Conservation (phyloP, 179 eudicot genomes). For the Beta corolliflora region DNA sequence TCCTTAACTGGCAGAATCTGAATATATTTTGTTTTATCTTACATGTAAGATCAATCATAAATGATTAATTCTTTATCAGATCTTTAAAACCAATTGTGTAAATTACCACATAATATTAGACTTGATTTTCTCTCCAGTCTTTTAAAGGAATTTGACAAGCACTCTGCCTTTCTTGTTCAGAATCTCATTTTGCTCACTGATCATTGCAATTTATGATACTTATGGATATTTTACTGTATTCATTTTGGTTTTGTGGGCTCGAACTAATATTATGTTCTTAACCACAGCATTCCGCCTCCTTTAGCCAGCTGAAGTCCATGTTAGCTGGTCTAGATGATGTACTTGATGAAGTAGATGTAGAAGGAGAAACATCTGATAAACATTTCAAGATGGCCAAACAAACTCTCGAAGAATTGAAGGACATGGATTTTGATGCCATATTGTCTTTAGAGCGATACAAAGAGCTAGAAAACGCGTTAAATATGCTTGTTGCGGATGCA, state of each 20-base stretch:
- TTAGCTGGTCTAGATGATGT: conserved; percentile 18
- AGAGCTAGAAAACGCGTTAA: conserved; percentile 38
- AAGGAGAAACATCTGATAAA: neutral
- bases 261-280: neutral
- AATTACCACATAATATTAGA: too few relatives aligned
- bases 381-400: conserved; percentile 37
- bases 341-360: neutral
- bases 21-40: too few relatives aligned
- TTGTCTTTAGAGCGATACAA: conserved; percentile 27
- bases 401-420: conserved; percentile 30
- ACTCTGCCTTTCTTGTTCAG: too few relatives aligned
- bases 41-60: too few relatives aligned
- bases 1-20: too few relatives aligned
- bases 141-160: too few relatives aligned
- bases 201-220: neutral
- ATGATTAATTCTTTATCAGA: too few relatives aligned
- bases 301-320: conserved; percentile 30
- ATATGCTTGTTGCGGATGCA: conserved; percentile 16
- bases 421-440: conserved; percentile 27
- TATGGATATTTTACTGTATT: neutral
- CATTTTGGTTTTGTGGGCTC: neutral
- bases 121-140: too few relatives aligned
- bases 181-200: neutral
- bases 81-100: too few relatives aligned
- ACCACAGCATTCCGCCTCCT: conserved; percentile 23